Percentiles rank a stretch among this genome's conserved stretches.
These are phyloP conservation scores for Apium graveolens DNA, from an alignment of 129 eudicot species.

Conservation along the genomic window DNA sequence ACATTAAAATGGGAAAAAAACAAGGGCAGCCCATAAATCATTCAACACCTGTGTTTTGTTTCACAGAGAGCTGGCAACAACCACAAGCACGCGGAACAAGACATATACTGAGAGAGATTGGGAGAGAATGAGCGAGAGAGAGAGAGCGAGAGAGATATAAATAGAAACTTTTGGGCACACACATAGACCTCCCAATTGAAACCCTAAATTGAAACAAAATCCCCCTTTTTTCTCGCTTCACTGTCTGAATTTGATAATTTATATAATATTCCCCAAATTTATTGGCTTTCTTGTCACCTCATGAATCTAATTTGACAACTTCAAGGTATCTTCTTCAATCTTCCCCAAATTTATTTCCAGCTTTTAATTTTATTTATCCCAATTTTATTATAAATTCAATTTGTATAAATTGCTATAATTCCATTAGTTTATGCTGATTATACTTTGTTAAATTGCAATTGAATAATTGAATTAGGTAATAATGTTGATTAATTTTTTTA, in stretches of 20 bases:
- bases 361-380: neutral
- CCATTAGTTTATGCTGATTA: neutral
- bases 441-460: neutral
- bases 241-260: neutral
- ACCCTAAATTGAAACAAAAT: neutral
- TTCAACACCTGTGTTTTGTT: neutral
- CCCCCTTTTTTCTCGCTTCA: neutral
- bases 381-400: neutral
- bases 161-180: neutral
- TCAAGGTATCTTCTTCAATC: conserved; percentile 10
- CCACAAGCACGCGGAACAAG: neutral
- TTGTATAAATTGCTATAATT: neutral
- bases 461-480: neutral
- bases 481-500: neutral
- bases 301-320: conserved; percentile 6
- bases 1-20: too few relatives aligned
- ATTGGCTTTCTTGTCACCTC: neutral
- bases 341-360: neutral
- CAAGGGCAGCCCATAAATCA: neutral
- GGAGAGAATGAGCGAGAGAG: neutral
- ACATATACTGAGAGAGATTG: neutral
- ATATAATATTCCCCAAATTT: neutral
- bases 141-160: neutral
- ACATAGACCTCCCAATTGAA: neutral
- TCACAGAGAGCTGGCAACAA: neutral